Percentiles rank a stretch among this genome's conserved stretches.
These are phyloP conservation scores for Pleurotus eryngii DNA, from an alignment of 768 basidiomycete species.

Conservation along the genomic window DNA sequence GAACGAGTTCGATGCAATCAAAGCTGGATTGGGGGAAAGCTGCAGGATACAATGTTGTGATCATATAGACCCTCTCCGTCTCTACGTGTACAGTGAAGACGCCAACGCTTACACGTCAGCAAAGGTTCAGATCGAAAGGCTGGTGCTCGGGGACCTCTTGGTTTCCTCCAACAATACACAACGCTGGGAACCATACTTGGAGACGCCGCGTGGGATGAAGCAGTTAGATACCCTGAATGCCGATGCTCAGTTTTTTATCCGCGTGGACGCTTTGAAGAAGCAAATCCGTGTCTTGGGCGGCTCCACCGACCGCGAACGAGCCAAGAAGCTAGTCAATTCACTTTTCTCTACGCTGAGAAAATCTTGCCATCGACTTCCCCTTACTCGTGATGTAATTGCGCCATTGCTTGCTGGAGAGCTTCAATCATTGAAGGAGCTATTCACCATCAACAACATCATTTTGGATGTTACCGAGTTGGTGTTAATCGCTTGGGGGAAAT, in stretches of 20 bases:
- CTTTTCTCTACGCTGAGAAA: background rate
- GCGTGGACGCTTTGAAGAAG: constrained; percentile 35
- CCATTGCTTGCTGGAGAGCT: constrained; percentile 32
- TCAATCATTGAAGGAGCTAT: background rate
- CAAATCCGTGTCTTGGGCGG: constrained; percentile 39
- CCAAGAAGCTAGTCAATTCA: constrained; percentile 20
- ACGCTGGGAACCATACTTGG: constrained; percentile 50
- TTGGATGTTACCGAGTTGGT: constrained; percentile 39
- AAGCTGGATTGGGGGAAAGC: constrained; percentile 16
- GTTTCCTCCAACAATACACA: constrained; percentile 25
- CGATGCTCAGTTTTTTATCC: constrained; percentile 31
- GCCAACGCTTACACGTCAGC: constrained; percentile 28
- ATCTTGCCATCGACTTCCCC: background rate
- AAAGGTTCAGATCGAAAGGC: constrained; percentile 33
- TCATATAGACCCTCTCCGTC: constrained; percentile 24
- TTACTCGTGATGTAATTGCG: constrained; percentile 21
- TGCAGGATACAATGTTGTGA: constrained; percentile 33
- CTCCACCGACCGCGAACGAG: constrained; percentile 24
- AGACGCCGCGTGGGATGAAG: constrained; percentile 34
- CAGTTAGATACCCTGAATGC: constrained; percentile 34
- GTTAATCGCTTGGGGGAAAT: constrained; percentile 40
- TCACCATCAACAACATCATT: constrained; percentile 33
- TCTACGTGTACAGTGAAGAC: constrained; percentile 38
- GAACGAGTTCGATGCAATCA: constrained; percentile 32
- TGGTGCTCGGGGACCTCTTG: constrained; percentile 35